phyloP scores from a whole-genome alignment of 2,329 filamentous ascomycete genomes.

The Fusarium humuli region DNA sequence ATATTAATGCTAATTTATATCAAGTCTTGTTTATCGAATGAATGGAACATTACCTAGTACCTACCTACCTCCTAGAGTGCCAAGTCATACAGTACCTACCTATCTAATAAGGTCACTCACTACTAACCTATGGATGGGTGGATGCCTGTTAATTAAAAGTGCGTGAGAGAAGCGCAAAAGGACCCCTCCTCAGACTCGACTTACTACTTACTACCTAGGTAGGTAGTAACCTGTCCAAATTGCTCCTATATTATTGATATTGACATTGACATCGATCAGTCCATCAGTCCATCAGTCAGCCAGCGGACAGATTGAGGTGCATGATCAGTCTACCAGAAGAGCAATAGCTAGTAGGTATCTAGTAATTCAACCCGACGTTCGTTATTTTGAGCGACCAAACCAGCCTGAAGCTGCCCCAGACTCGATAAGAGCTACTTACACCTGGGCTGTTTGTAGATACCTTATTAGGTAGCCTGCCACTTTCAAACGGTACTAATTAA shows the following conservation, averaged over 20 bases:
- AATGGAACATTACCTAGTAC: neutral
- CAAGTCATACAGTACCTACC: neutral
- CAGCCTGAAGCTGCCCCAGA: neutral
- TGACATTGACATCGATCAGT: neutral
- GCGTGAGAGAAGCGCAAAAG: constrained; percentile 12
- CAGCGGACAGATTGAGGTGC: neutral
- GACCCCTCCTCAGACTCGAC: constrained; percentile 9
- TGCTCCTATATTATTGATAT: constrained; percentile 16
- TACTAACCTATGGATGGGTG: neutral
- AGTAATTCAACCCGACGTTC: neutral
- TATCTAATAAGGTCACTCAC: neutral
- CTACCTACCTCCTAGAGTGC: neutral
- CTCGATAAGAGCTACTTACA: neutral
- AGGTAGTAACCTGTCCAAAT: neutral
- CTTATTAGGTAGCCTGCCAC: neutral
- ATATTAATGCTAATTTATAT: neutral
- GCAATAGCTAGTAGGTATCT: neutral
- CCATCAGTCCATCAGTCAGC: neutral
- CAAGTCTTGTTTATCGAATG: neutral
- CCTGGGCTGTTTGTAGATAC: neutral
- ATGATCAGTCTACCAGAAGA: neutral
- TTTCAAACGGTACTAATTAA: neutral
- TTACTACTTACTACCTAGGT: too few species aligned
- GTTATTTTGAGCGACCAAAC: neutral
- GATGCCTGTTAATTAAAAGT: neutral